Conservation (phyloP, 192 early-diverging fungal species). For the Gigaspora rosea region DNA sequence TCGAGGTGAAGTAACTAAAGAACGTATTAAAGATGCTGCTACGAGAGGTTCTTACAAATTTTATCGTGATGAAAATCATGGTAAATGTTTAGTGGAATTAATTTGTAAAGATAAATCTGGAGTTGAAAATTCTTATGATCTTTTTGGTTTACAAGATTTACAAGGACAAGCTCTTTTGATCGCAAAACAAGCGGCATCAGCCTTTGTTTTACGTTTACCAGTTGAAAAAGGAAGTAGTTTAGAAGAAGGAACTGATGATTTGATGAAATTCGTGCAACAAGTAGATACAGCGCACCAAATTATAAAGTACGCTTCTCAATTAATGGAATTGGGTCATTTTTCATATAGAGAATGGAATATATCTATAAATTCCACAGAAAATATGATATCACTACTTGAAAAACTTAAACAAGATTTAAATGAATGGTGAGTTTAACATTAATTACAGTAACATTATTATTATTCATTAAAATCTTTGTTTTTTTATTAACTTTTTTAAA, state of each 20-base stretch:
- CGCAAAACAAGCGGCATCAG: neutral
- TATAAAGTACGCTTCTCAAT: no score
- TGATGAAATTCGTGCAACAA: no score
- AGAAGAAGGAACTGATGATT: neutral
- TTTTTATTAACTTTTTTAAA: no score
- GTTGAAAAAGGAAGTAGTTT: neutral
- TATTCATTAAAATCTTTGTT: no score
- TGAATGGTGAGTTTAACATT: neutral
- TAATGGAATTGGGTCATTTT: no score
- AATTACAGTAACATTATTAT: no score
- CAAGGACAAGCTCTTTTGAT: conserved; percentile 25
- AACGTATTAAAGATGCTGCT: conserved; percentile 23
- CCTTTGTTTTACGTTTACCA: neutral
- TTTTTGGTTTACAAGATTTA: conserved; percentile 25
- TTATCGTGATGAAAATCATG: conserved; percentile 11
- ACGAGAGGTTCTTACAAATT: conserved; percentile 18
- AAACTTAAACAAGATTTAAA: neutral
- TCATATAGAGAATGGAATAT: no score
- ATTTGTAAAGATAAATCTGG: neutral
- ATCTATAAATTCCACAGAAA: no score
- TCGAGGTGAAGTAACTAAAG: conserved; percentile 29
- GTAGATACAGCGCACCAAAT: no score
- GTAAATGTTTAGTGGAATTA: neutral
- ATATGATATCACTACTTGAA: no score
- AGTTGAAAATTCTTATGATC: neutral